Evolutionary conservation across 805 yeast genomes (phyloP).

Genomic region (Cyberlindnera subsufficiens): DNA sequence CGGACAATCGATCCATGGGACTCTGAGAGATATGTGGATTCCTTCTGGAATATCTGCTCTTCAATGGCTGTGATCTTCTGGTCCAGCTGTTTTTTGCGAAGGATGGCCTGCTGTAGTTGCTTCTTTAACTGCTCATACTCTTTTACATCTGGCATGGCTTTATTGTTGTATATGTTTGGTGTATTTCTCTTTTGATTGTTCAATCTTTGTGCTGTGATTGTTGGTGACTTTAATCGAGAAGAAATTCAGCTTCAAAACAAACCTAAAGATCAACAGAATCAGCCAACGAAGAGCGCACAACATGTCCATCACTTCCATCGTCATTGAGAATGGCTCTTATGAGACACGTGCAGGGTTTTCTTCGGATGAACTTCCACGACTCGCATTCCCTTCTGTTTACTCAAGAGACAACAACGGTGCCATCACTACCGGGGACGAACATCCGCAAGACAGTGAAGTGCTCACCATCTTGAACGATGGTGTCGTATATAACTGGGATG

Average conservation of each 20-base stretch:
- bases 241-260: not conserved
- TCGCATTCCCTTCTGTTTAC: slow-evolving; percentile 54
- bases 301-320: slow-evolving; percentile 46
- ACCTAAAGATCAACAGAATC: not conserved
- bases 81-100: slow-evolving; percentile 60
- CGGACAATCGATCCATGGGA: slow-evolving; percentile 71
- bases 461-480: slow-evolving; percentile 62
- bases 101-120: slow-evolving; percentile 57
- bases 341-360: slow-evolving; percentile 69
- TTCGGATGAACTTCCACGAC: slow-evolving; percentile 53
- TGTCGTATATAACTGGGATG: slow-evolving; percentile 66
- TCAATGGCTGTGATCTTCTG: slow-evolving; percentile 57
- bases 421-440: slow-evolving; percentile 35
- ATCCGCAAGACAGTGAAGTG: slow-evolving; percentile 21
- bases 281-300: not conserved
- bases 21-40: slow-evolving; percentile 70
- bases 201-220: not conserved
- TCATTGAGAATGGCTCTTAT: slow-evolving; percentile 63
- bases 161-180: not conserved
- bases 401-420: slow-evolving; percentile 26
- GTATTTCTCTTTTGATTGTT: not conserved
- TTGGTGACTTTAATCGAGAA: not conserved
- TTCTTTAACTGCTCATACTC: slow-evolving; percentile 65
- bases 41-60: slow-evolving; percentile 74
- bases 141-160: slow-evolving; percentile 16